Evolutionary conservation across 352 stramenopile genomes (phyloP).

Genomic region (Heterotrichella gracilis): DNA sequence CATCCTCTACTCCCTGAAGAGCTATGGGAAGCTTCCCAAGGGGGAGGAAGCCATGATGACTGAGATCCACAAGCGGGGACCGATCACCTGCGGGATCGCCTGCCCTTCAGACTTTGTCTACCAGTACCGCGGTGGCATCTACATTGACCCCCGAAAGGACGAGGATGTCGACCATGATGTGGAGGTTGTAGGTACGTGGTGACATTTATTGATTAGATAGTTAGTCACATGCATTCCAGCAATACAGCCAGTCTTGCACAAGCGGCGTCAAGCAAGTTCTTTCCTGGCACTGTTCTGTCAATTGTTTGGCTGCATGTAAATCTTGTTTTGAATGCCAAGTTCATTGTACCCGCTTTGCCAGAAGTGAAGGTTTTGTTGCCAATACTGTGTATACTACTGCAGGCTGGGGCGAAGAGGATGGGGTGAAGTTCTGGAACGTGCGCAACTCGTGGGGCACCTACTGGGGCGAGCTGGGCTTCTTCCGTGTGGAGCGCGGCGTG

Average conservation of each 20-base stretch:
- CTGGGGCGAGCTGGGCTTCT: constrained; percentile 56
- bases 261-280: too few species aligned
- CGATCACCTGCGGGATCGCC: constrained; percentile 39
- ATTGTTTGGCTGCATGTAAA: too few species aligned
- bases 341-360: too few species aligned
- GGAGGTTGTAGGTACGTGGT: too few species aligned
- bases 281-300: too few species aligned
- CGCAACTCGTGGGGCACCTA: constrained; percentile 61
- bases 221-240: too few species aligned
- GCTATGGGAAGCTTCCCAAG: constrained; percentile 18
- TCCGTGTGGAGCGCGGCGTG: constrained; percentile 42
- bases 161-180: constrained; percentile 42
- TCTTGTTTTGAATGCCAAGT: too few species aligned
- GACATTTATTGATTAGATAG: too few species aligned
- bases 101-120: constrained; percentile 25
- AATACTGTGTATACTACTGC: too few species aligned
- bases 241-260: too few species aligned
- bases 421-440: constrained; percentile 38
- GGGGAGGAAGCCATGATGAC: constrained; percentile 67
- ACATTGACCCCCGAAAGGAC: constrained; percentile 29
- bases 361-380: too few species aligned
- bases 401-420: constrained; percentile 23
- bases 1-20: too few species aligned
- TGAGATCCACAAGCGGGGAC: constrained; percentile 68
- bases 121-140: constrained; percentile 62